Evolutionary conservation across 1,284 basidiomycete species (phyloP).

Genomic region (Puccinia horiana): DNA sequence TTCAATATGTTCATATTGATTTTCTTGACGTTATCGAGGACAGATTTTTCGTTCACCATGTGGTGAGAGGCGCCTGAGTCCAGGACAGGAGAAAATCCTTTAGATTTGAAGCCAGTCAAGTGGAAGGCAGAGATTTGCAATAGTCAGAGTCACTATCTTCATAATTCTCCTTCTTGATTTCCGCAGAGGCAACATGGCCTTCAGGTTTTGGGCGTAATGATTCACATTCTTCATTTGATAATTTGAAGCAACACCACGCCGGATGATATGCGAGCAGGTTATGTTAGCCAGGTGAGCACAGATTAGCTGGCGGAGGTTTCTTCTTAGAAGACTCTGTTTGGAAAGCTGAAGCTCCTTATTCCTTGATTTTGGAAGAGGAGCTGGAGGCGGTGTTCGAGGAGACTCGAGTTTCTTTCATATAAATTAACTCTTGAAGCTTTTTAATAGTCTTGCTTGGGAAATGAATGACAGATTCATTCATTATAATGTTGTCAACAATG

Average conservation of each 20-base stretch:
- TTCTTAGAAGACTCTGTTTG: neutral
- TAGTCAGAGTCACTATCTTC: neutral
- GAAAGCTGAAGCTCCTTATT: neutral
- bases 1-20: neutral
- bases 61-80: slow-evolving; percentile 4
- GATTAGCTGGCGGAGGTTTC: neutral
- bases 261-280: slow-evolving; percentile 3
- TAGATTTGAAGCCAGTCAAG: too few relatives aligned
- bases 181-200: neutral
- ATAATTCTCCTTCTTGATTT: neutral
- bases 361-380: neutral
- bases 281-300: neutral
- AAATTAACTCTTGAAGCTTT: too few relatives aligned
- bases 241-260: neutral
- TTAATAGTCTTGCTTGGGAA: too few relatives aligned
- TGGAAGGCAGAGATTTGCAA: neutral
- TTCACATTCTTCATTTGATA: neutral
- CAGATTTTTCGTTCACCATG: neutral
- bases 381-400: too few relatives aligned
- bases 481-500: neutral
- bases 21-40: neutral
- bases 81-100: neutral
- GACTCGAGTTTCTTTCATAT: neutral
- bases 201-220: neutral
- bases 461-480: neutral